A percentile compares a stretch with the other conserved stretches of the same genome.
These are phyloP conservation scores for Xerocomellus dryophilus DNA, from an alignment of 768 basidiomycete species.

Conservation along the genomic window DNA sequence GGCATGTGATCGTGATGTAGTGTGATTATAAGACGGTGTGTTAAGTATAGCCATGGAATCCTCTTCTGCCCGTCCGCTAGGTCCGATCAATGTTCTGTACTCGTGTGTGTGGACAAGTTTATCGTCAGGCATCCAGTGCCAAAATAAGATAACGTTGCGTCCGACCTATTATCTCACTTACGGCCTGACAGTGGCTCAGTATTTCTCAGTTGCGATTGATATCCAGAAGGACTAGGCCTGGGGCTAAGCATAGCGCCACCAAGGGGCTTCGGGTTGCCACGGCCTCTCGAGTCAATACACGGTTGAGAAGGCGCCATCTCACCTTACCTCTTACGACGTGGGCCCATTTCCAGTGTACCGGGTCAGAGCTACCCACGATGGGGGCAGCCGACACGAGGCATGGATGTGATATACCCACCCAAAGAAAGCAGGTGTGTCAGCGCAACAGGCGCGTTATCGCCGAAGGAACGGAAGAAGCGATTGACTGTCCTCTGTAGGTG, in stretches of 20 bases:
- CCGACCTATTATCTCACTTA: not conserved
- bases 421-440: not conserved
- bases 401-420: not conserved
- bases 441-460: conserved; percentile 15
- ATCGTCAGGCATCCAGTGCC: not conserved
- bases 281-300: conserved; percentile 11
- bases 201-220: not conserved
- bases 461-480: conserved; percentile 15
- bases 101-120: no score
- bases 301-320: conserved; percentile 16
- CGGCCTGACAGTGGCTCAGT: not conserved
- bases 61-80: not conserved
- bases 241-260: not conserved
- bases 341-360: conserved; percentile 4
- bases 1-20: not conserved
- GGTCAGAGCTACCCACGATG: conserved; percentile 16
- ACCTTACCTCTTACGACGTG: not conserved
- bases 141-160: no score
- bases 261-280: conserved; percentile 10
- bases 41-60: conserved; percentile 5
- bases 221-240: not conserved
- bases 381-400: conserved; percentile 17
- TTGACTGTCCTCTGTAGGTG: conserved; percentile 10
- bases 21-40: conserved; percentile 16
- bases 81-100: not conserved